Conservation (phyloP, 1,139 yeast genomes). For the Candida buenavistaensis region DNA sequence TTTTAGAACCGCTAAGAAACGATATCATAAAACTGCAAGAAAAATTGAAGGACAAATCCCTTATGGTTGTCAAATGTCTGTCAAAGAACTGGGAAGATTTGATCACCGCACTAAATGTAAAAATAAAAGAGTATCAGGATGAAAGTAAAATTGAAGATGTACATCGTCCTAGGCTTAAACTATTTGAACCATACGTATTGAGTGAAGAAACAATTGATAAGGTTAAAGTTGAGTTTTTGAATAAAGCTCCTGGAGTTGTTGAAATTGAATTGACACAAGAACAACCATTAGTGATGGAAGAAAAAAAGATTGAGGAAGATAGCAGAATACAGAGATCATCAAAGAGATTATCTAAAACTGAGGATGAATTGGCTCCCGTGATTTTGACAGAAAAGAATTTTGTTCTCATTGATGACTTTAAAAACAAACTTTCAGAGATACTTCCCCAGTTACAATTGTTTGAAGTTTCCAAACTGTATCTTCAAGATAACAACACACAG, state of each 20-base stretch:
- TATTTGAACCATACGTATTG: slow-evolving; percentile 51
- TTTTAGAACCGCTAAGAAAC: slow-evolving; percentile 27
- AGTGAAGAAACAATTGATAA: slow-evolving; percentile 50
- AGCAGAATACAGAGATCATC: slow-evolving; percentile 35
- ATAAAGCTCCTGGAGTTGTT: neutral
- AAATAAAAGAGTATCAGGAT: slow-evolving; percentile 31
- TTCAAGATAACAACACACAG: slow-evolving; percentile 11
- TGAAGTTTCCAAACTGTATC: slow-evolving; percentile 23
- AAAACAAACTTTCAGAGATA: slow-evolving; percentile 3
- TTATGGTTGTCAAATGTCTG: slow-evolving; percentile 14
- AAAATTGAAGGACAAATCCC: slow-evolving; percentile 9
- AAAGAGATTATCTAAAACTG: slow-evolving; percentile 35
- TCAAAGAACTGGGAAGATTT: slow-evolving; percentile 25
- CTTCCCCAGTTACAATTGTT: slow-evolving; percentile 14
- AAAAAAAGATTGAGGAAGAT: slow-evolving; percentile 20
- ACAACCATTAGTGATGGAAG: slow-evolving; percentile 4
- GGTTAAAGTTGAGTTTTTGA: slow-evolving; percentile 21
- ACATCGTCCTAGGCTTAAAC: slow-evolving; percentile 35
- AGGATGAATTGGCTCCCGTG: slow-evolving; percentile 19
- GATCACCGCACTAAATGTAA: slow-evolving; percentile 25
- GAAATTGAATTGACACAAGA: slow-evolving; percentile 4
- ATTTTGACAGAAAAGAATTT: slow-evolving; percentile 23
- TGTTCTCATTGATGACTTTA: slow-evolving; percentile 18
- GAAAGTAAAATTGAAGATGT: slow-evolving; percentile 33
- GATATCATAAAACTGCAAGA: slow-evolving; percentile 27